Base-by-base conservation (phyloP, 345 rosid genomes). In the Arabidopsis suecica region DNA sequence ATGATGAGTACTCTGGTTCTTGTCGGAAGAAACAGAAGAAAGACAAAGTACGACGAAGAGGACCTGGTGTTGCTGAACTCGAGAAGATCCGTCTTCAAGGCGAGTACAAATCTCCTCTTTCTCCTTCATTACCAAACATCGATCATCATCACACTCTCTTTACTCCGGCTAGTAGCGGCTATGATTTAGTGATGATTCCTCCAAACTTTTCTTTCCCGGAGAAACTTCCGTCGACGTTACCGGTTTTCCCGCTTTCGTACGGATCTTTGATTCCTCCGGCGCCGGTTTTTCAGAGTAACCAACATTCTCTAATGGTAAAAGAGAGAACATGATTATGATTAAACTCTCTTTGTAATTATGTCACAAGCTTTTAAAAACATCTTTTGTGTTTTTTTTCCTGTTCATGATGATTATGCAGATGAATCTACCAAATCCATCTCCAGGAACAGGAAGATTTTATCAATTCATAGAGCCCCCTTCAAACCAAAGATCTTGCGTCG, bases 11-110 rank as follows among this genome's bases (percentile, higher is more conserved):
- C 61, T 65, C 33, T 38, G 79, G 82, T 57, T 76, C 69, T 5
- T 60, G 82, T 81, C 56, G 61, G 45, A 85, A 82, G 83, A 87
- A 83, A 68, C 78, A 47, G 81, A 84, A 76, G 65, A 47, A 59
- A 58, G 49, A 30, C 18, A 82, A 72, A 73, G 80, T 84, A 0
- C 85, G 86, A 1, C 78, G 83, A 65, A 78, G 96, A 83, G 96
- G 96, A 3, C 92, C 96, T 1, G 96, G 92, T 40, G 92, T 89
- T 22, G 96, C 90, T 6, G 90, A 86, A 25, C 83, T 89, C 9
- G 96, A 89, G 77, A 89, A 86, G 85, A 86, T 89, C 34, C 81
- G 86, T 79, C 75, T 88, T 40, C 55, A 59, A 61, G 83, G 87
- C 49, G 45, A 72, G 83, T 79, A 68, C 78, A 87, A 61, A 50